Evolutionary conservation across 2,329 filamentous ascomycete species (phyloP).

Genomic region (Monilinia fructigena): DNA sequence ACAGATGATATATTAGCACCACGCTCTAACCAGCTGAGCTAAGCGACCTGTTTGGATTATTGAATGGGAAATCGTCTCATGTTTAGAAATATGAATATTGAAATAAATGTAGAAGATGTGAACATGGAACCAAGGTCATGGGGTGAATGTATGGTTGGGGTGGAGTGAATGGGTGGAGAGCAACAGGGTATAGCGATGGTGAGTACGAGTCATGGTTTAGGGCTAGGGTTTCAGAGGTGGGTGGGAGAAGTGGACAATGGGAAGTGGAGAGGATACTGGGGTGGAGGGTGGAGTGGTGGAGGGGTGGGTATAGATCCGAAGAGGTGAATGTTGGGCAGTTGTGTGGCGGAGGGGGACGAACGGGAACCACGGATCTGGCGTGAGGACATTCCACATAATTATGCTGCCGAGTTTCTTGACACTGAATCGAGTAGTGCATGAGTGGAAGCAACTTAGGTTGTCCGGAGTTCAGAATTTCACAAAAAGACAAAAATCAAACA

Average conservation of each 20-base stretch:
- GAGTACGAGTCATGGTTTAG: not conserved
- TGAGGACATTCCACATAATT: not conserved
- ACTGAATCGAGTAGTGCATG: not conserved
- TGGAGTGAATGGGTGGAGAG: not conserved
- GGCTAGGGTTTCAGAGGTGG: not conserved
- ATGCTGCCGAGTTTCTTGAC: not conserved
- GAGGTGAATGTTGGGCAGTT: not conserved
- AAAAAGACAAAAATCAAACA: no score
- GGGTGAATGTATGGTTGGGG: not conserved
- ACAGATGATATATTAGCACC: constrained; percentile 8
- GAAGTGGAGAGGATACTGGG: no score
- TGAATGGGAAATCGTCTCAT: rapidly evolving
- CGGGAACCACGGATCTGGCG: not conserved
- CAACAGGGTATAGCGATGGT: not conserved
- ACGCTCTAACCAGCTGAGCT: constrained; percentile 18
- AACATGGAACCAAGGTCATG: no score
- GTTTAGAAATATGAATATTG: not conserved
- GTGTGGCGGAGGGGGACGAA: not conserved
- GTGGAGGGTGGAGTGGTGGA: not conserved
- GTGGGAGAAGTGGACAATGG: not conserved
- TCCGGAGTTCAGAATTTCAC: not conserved
- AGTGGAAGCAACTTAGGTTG: not conserved
- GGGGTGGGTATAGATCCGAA: not conserved
- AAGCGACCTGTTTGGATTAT: not conserved
- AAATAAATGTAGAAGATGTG: no score